A percentile compares a stretch with the other conserved stretches of the same genome.
These are phyloP conservation scores for Dioszegia aurantiaca DNA, from an alignment of 768 basidiomycete genomes.

Conservation along the genomic window DNA sequence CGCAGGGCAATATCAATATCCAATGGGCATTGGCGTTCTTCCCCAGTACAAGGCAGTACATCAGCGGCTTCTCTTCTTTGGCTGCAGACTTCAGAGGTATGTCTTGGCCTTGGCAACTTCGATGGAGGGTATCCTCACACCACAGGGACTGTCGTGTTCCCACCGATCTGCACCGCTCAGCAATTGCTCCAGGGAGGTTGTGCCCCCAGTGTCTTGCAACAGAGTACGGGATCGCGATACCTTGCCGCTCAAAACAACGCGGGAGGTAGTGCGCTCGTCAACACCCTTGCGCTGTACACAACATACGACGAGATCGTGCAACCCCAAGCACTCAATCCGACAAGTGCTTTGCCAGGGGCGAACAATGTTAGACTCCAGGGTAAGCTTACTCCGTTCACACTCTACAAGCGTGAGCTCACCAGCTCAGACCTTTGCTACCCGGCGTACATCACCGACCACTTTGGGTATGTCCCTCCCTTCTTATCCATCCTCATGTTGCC, in stretches of 20 bases:
- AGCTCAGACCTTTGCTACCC: neutral
- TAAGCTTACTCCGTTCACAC: neutral
- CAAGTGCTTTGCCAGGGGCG: constrained; percentile 27
- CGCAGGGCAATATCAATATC: constrained; percentile 33
- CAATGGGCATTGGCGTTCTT: constrained; percentile 40
- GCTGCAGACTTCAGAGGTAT: constrained; percentile 41
- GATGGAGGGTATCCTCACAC: neutral
- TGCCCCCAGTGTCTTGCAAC: constrained; percentile 39
- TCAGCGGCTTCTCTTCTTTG: constrained; percentile 30
- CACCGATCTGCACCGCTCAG: constrained; percentile 20
- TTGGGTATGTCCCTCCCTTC: constrained; percentile 13
- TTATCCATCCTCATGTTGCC: too few relatives aligned
- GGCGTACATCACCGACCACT: constrained; percentile 13
- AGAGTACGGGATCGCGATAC: constrained; percentile 35
- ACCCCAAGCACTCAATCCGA: constrained; percentile 32
- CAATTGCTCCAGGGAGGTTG: constrained; percentile 28
- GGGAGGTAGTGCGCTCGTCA: constrained; percentile 34
- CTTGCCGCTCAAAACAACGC: constrained; percentile 34
- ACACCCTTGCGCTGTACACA: constrained; percentile 37
- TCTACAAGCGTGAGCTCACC: neutral
- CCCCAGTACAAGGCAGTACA: constrained; percentile 28
- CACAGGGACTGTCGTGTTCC: constrained; percentile 27
- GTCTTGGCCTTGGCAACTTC: neutral
- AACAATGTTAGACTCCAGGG: constrained; percentile 20
- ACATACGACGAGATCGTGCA: constrained; percentile 42